Base-by-base conservation (phyloP, 176 grass and related monocot genomes). In the Panicum miliaceum region DNA sequence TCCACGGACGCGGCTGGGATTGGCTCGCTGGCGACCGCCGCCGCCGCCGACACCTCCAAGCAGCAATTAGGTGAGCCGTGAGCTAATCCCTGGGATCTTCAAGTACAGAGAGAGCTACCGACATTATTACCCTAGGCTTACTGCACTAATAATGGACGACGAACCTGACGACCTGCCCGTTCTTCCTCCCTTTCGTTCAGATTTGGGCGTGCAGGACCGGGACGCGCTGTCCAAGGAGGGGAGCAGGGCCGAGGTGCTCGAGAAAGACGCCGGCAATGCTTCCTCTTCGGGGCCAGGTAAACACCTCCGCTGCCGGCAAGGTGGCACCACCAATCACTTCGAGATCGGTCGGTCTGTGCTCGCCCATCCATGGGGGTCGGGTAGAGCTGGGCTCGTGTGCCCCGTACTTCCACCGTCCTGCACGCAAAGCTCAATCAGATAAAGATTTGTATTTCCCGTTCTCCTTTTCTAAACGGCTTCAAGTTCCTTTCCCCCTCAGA, bases 181-280 rank as follows among this genome's bases (percentile, higher is more conserved):
- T 78, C 26, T 7, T 74, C 69, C 41, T 51, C 22, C 22, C 7
- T n/a, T 25, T 4, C 3, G 48, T n/a, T 54, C 57, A 90, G 89
- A 87, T 90, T 90, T 56, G 69, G 68, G 46, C 7, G 7, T 22
- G 54, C 71, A 26, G 5, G 72, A 13, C 50, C 64, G 12, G 3
- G 35, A 54, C 43, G 56, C 78, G 37, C 38, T 72, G 26, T 82
- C 83, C 18, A 78, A 71, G 79, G 56, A 48, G 48, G 88, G 83
- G 37, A 86, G 88, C 83, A 82, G 59, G 47, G 88, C 36, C 0
- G 79, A 86, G 84, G 88, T 78, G 79, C 84, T 86, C 27, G 84
- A 90, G 14, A 53, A 58, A 41, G 84, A 80, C 42, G 88, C 66
- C 66, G 78, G 1, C 45, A 64, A 45, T 46, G 36, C 3, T 57